A percentile compares a stretch with the other conserved stretches of the same genome.
These are phyloP conservation scores for Lactifluus echinatus DNA, from an alignment of 768 basidiomycete genomes.

Conservation along the genomic window DNA sequence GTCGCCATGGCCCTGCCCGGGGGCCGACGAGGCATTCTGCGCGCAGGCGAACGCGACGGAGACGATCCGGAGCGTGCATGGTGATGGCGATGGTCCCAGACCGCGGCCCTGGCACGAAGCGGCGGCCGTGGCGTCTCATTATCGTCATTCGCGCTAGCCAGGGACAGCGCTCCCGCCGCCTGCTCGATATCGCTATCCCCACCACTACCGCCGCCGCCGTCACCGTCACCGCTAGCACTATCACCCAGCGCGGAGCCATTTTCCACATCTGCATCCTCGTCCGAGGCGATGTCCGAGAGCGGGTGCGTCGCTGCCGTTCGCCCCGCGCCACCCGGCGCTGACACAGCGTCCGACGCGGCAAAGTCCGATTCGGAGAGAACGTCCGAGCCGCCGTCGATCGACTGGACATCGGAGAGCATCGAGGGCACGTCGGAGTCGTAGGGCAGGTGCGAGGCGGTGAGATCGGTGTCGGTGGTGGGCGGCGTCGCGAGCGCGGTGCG, in stretches of 20 bases:
- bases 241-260: neutral
- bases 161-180: conserved; percentile 26
- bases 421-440: conserved; percentile 40
- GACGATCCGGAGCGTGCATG: conserved; percentile 38
- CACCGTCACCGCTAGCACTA: neutral
- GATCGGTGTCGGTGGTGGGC: conserved; percentile 59
- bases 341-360: conserved; percentile 24
- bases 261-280: conserved; percentile 26
- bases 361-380: conserved; percentile 20
- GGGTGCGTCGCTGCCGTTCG: too few species aligned
- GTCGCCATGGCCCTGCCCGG: conserved; percentile 18
- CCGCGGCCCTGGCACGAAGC: conserved; percentile 25
- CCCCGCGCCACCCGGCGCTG: too few species aligned
- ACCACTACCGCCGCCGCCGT: neutral
- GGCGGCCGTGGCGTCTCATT: conserved; percentile 22
- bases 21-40: conserved; percentile 24
- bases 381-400: conserved; percentile 20
- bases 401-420: conserved; percentile 25
- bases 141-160: conserved; percentile 26
- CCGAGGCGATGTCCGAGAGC: conserved; percentile 27
- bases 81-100: conserved; percentile 11
- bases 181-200: conserved; percentile 10
- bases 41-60: conserved; percentile 46
- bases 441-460: conserved; percentile 41
- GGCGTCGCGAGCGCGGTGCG: conserved; percentile 52